A percentile compares a stretch with the other conserved stretches of the same genome.
Conservation (phyloP, 2,329 filamentous ascomycete genomes). For the Epichloe gansuensis region DNA sequence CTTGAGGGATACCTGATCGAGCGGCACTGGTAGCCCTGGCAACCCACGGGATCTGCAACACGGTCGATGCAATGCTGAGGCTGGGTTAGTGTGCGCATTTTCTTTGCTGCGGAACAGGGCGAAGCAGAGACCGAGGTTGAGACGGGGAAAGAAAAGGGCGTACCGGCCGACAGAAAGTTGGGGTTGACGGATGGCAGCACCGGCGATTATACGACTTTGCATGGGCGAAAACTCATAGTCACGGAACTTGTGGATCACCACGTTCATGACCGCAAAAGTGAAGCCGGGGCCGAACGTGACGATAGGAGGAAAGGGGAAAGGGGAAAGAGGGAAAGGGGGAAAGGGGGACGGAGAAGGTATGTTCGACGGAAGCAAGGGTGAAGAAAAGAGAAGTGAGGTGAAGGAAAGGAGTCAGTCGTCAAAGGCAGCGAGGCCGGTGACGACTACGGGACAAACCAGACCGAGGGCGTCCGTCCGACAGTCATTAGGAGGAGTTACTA, state of each 20-base stretch:
- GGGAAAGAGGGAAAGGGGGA: no score
- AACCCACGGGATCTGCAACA: slow-evolving; percentile 25
- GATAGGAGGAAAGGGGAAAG: neutral
- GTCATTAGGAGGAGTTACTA: no score
- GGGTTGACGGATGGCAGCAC: neutral
- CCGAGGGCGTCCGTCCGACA: no score
- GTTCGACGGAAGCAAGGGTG: no score
- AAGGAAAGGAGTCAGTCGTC: no score
- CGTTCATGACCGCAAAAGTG: slow-evolving; percentile 14
- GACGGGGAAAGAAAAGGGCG: neutral
- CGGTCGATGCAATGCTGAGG: slow-evolving; percentile 1
- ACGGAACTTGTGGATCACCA: slow-evolving; percentile 20
- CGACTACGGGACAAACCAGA: no score
- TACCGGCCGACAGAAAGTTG: slow-evolving; percentile 1
- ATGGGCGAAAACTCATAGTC: slow-evolving; percentile 20
- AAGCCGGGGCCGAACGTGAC: neutral
- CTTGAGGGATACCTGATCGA: slow-evolving; percentile 29
- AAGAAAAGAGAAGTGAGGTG: no score
- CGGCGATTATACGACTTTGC: slow-evolving; percentile 1
- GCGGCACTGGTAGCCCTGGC: slow-evolving; percentile 25
- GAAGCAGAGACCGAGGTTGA: neutral
- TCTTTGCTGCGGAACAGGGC: no score
- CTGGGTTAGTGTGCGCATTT: neutral
- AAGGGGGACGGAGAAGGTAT: no score
- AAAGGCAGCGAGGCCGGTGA: no score